phyloP scores from a whole-genome alignment of 768 basidiomycete species.

The Cystofilobasidium capitatum region DNA sequence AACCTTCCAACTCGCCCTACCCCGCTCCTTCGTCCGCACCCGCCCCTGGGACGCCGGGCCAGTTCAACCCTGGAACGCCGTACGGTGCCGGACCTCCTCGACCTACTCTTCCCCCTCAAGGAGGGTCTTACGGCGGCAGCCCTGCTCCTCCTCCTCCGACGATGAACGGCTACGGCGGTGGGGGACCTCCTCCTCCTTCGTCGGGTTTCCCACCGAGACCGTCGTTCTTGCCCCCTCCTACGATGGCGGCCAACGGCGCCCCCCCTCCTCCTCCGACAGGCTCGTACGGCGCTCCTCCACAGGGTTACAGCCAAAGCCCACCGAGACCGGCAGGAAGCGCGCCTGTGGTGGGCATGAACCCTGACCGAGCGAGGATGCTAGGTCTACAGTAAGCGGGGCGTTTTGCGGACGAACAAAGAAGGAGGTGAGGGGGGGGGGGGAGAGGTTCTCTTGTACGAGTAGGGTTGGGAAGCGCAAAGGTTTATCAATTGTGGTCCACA shows the following conservation, averaged over 20 bases:
- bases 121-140: not conserved
- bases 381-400: not conserved
- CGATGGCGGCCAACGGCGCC: not conserved
- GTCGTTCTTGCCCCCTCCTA: not conserved
- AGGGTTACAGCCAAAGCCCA: not conserved
- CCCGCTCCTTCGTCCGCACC: not conserved
- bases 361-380: slow-evolving; percentile 15
- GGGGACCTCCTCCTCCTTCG: not conserved
- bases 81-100: not conserved
- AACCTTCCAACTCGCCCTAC: not conserved
- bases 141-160: not conserved
- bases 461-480: no score
- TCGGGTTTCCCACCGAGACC: not conserved
- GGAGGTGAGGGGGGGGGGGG: not conserved
- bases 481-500: no score
- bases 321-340: slow-evolving; percentile 7
- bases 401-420: no score
- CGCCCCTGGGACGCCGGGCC: not conserved
- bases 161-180: not conserved
- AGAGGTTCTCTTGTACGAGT: not conserved
- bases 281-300: not conserved
- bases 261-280: slow-evolving; percentile 5
- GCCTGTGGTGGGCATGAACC: slow-evolving; percentile 1
- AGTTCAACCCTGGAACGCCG: not conserved
- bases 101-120: not conserved